These are phyloP conservation scores for Manihot esculenta DNA, from an alignment of 441 rosid species.

Conservation along the genomic window DNA sequence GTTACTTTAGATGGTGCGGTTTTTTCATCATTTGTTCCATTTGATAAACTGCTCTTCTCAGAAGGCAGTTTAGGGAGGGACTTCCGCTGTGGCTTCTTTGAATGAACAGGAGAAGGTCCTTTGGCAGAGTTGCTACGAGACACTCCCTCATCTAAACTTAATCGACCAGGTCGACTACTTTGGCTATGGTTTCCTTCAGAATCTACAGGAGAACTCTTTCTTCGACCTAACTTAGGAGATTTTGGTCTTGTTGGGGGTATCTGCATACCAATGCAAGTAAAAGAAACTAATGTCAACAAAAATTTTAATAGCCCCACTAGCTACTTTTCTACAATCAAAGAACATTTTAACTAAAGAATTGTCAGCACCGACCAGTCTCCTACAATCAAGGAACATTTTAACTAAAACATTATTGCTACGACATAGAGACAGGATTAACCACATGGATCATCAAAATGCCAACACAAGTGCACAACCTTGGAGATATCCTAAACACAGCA, in stretches of 20 bases:
- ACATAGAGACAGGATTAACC: background rate
- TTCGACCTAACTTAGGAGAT: conserved; percentile 97
- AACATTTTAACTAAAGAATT: conserved; percentile 15
- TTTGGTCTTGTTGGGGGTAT: conserved; percentile 95
- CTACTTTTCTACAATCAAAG: conserved; percentile 1
- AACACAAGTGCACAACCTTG: background rate
- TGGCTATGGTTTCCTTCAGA: conserved; percentile 48
- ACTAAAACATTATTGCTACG: conserved; percentile 12
- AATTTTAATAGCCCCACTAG: background rate
- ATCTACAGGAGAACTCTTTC: conserved; percentile 52
- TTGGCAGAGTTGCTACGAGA: conserved; percentile 41
- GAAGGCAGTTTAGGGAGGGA: conserved; percentile 96
- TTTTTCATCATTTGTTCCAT: conserved; percentile 31
- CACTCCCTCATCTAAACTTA: conserved; percentile 72
- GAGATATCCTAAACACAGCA: too few relatives aligned
- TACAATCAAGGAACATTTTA: conserved; percentile 9
- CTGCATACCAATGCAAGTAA: conserved; percentile 43
- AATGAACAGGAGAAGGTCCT: conserved; percentile 44
- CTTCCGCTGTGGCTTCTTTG: conserved; percentile 69
- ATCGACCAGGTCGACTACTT: conserved; percentile 39
- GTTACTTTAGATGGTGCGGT: conserved; percentile 30
- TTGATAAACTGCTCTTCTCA: conserved; percentile 55
- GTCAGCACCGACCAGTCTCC: background rate
- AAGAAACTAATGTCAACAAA: conserved; percentile 19
- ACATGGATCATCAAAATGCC: background rate